These are phyloP conservation scores for Populus tremula DNA, from an alignment of 345 rosid species.

Conservation along the genomic window DNA sequence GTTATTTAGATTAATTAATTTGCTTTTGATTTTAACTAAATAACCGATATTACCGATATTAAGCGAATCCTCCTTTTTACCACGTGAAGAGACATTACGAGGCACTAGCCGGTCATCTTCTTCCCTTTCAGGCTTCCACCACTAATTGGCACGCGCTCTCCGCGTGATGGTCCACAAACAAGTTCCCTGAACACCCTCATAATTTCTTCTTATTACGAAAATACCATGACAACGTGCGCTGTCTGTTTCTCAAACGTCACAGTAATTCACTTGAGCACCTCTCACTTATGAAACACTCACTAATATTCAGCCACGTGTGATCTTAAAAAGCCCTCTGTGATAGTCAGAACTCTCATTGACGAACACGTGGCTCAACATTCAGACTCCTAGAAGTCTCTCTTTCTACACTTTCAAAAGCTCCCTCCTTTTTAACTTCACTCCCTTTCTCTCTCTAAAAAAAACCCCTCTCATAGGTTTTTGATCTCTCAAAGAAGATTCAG, in stretches of 20 bases:
- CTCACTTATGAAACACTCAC: conserved; percentile 11
- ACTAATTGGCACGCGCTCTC: background rate
- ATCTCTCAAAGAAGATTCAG: conserved; percentile 5
- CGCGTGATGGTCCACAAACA: background rate
- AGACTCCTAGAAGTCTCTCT: conserved; percentile 18
- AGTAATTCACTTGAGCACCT: conserved; percentile 11
- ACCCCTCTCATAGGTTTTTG: conserved; percentile 17
- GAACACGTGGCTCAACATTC: conserved; percentile 22
- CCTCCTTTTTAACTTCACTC: conserved; percentile 18
- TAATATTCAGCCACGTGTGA: conserved; percentile 19
- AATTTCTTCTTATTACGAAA: background rate
- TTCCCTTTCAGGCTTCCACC: background rate
- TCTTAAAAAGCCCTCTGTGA: background rate
- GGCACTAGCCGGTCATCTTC: background rate
- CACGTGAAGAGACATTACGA: background rate
- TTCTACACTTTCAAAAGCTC: conserved; percentile 16
- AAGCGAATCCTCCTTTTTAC: background rate
- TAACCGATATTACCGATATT: no score
- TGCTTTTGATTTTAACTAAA: no score
- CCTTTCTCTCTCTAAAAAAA: background rate
- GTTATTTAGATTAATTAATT: no score
- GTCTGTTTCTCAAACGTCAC: conserved; percentile 12
- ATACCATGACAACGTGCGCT: background rate
- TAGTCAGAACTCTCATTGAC: conserved; percentile 12
- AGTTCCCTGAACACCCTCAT: background rate